Conservation (phyloP, 192 early-diverging fungal genomes). For the Neocallimastix lanati region DNA sequence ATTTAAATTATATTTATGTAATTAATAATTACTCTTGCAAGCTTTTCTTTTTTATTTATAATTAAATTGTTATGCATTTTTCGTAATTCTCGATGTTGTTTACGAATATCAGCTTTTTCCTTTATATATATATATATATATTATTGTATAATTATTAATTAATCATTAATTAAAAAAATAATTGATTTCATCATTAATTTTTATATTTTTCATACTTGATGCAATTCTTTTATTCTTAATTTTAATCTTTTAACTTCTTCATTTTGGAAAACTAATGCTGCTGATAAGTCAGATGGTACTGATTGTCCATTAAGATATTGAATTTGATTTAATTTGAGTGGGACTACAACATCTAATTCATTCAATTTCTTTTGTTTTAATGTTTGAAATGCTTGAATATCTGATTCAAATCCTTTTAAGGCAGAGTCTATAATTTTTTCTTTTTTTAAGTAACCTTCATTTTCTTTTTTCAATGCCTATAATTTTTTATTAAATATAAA, state of each 20-base stretch:
- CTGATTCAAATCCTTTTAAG: slow-evolving; percentile 23
- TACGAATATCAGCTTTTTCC: slow-evolving; percentile 41
- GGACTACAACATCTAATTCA: slow-evolving; percentile 39
- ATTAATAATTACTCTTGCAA: slow-evolving; percentile 16
- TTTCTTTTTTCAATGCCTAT: slow-evolving; percentile 40
- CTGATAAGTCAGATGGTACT: slow-evolving; percentile 21
- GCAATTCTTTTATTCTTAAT: slow-evolving; percentile 32
- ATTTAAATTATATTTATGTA: too few relatives aligned
- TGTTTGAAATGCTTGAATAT: slow-evolving; percentile 50
- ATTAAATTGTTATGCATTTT: slow-evolving; percentile 35
- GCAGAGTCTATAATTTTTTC: slow-evolving; percentile 32
- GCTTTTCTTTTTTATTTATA: slow-evolving; percentile 37
- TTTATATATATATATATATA: too few relatives aligned
- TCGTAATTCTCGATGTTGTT: slow-evolving; percentile 36
- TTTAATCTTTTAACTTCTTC: slow-evolving; percentile 22
- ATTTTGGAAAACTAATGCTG: slow-evolving; percentile 30
- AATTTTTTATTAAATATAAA: too few relatives aligned
- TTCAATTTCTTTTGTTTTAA: slow-evolving; percentile 46
- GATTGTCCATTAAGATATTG: slow-evolving; percentile 23
- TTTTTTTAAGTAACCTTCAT: slow-evolving; percentile 37
- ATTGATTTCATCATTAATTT: too few relatives aligned
- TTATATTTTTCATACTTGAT: slow-evolving; percentile 25
- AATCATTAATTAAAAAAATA: too few relatives aligned
- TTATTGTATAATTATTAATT: too few relatives aligned
- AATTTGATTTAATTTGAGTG: slow-evolving; percentile 31